Base-by-base conservation (phyloP, 2,329 filamentous ascomycete species). In the Phyllachora maydis region DNA sequence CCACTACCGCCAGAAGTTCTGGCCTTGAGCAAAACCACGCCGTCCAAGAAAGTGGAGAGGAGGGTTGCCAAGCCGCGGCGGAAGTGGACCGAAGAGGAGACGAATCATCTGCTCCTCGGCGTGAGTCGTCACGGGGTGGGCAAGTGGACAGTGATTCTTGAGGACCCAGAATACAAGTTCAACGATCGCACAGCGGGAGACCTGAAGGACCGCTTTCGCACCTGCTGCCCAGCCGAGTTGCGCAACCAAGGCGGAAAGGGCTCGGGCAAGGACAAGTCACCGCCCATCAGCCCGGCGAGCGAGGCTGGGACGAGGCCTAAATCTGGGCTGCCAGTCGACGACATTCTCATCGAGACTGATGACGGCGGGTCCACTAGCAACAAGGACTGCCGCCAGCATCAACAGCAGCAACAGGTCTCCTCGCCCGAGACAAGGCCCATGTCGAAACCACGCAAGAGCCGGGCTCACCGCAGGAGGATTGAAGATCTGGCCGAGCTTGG, bases 61-160 rank as follows among this genome's bases (percentile, higher is more conserved):
- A 55, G 59, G 19, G 57, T 59, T 8, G 54, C 57, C 5, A 69
- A 66, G 34, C 56, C 62, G 2, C 52, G 67, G 28, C 54, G 59
- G 24, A 70, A 68, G 33, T 73, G 67, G 67, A 62, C 64, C 0
- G 64, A 72, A 30, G 58, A 66, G 27, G 67, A 73, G 39, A 73
- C 67, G 2, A 67, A 62, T 23, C 55, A 68, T 32, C 47, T 73
- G 6, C 41, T 73, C 9, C 45, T 68, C 3, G 67, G 66, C 1
- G 67, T 71, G 14, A 57, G 57, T 34, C 59, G 62, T 16, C 57
- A 73, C 35, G 68, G 68, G 1, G 59, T 73, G 6, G 68, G 67
- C 18, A 66, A 63, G 34, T 73, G 67, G 67, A 69, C 63, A 6
- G 60, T 52, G 26, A 73, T 73, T 16, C 44, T 72, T 13, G 63